Conservation (phyloP, 768 basidiomycete species). For the Tricholomella constricta region DNA sequence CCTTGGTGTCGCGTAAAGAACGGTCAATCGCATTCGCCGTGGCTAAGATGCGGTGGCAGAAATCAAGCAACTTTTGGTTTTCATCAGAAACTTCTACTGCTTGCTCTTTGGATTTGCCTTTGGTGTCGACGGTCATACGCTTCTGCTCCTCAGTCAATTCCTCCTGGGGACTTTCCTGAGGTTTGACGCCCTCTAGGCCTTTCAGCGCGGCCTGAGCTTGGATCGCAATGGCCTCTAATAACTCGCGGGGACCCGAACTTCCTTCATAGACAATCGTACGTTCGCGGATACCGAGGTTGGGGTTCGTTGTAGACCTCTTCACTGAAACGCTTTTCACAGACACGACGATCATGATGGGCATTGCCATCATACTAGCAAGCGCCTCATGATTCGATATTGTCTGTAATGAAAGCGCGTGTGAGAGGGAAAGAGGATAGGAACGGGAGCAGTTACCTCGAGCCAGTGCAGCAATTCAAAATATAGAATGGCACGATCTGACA, state of each 20-base stretch:
- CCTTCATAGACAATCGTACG: constrained; percentile 89
- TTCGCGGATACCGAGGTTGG: constrained; percentile 64
- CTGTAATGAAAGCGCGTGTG: constrained; percentile 46
- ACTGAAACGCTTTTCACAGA: constrained; percentile 65
- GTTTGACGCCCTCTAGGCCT: constrained; percentile 70
- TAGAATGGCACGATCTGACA: constrained; percentile 83
- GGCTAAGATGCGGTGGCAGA: constrained; percentile 83
- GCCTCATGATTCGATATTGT: constrained; percentile 93
- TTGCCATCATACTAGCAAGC: constrained; percentile 93
- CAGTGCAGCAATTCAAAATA: constrained; percentile 92
- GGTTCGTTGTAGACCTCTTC: constrained; percentile 48
- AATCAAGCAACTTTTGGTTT: constrained; percentile 73
- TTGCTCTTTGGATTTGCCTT: constrained; percentile 67
- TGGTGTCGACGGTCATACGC: constrained; percentile 70
- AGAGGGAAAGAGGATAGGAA: constrained; percentile 5
- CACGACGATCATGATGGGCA: constrained; percentile 90
- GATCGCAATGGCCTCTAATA: constrained; percentile 88
- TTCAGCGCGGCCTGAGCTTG: constrained; percentile 93
- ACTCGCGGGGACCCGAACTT: constrained; percentile 85
- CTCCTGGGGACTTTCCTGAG: constrained; percentile 45
- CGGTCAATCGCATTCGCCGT: constrained; percentile 87
- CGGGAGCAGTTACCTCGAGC: constrained; percentile 71
- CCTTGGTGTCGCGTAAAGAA: constrained; percentile 87
- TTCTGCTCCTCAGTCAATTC: constrained; percentile 91
- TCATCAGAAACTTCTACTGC: constrained; percentile 58